Base-by-base conservation (phyloP, 192 early-diverging fungal genomes). In the Linnemannia zychae region DNA sequence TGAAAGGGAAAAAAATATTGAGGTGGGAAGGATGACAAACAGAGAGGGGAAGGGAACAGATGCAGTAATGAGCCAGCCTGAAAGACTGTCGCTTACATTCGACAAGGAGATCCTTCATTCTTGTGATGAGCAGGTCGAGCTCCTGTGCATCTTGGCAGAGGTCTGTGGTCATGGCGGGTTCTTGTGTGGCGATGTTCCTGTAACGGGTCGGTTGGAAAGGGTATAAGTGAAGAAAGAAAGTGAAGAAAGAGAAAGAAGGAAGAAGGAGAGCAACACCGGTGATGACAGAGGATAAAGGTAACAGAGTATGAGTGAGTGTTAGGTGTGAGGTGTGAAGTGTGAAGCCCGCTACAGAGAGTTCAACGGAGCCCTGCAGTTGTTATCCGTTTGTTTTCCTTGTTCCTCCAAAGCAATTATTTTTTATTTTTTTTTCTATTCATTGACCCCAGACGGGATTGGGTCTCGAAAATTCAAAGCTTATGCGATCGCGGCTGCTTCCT, bases 51-150 rank as follows among this genome's bases (percentile, higher is more conserved):
- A 44, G 53, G 49, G 50, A 7, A 48, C 49, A n/a, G n/a, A n/a
- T 47, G 15, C 67, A 69, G 36, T 40, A 34, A 24, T 47, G 7
- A 40, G 40, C 9, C 16, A n/a, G 48, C 3, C 46, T 7, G 17
- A 74, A 34, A 16, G n/a, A 34, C 20, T 11, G 53, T 15, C 33
- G 50, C 81, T 77, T 88, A 88, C 89, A 79, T 84, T 87, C 69
- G 67, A 90, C 87, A 40, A 90, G 72, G 22, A 90, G 68, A 50
- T 90, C 84, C 65, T 90, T 90, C 87, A 90, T 90, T 76, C 71
- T 69, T 5, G 81, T 84, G 22, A 88, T 76, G 46, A 90, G 78
- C 34, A 79, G 57, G 76, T 90, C 89, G 40, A 90, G 78, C 74
- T 88, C 87, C 53, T 71, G 44, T n/a, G 87, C 89, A 70, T 85